These are phyloP conservation scores for Eremothecium coryli DNA, from an alignment of 1,139 yeast species.

Conservation along the genomic window DNA sequence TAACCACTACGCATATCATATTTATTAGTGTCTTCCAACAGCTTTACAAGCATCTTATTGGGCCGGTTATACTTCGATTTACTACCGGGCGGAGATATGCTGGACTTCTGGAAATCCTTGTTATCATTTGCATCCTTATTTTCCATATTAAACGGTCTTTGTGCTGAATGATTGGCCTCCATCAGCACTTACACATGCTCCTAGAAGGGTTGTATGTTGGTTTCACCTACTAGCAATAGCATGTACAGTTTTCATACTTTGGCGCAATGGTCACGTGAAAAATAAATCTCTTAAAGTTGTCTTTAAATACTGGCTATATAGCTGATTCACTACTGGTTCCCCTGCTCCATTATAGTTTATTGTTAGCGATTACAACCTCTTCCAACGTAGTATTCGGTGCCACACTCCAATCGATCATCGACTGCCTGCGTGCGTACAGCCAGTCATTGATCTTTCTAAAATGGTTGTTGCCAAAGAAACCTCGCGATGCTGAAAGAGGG, in stretches of 20 bases:
- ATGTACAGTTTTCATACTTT: too few species aligned
- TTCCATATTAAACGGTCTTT: conserved; percentile 1
- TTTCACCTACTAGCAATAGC: too few species aligned
- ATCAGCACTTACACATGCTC: conserved; percentile 4
- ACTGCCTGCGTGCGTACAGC: conserved; percentile 37
- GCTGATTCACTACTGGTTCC: too few species aligned
- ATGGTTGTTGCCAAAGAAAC: conserved; percentile 67
- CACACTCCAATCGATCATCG: conserved; percentile 57
- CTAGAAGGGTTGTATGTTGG: too few species aligned
- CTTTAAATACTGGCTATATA: too few species aligned
- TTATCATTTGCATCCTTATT: conserved; percentile 2
- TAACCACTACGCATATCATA: conserved; percentile 30
- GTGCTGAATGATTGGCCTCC: conserved; percentile 2
- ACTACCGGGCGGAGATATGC: too few species aligned
- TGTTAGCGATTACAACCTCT: conserved; percentile 15
- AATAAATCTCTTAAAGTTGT: too few species aligned
- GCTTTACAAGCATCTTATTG: conserved; percentile 8
- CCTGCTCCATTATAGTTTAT: not conserved
- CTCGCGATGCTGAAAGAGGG: conserved; percentile 82
- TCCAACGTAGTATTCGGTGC: conserved; percentile 19
- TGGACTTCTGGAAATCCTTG: too few species aligned
- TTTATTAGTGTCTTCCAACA: conserved; percentile 33
- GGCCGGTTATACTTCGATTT: not conserved
- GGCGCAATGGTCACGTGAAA: too few species aligned
- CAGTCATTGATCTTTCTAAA: conserved; percentile 67